Evolutionary conservation across 371 early-diverging fungal species (phyloP).

Genomic region (Dichotomocladium elegans): DNA sequence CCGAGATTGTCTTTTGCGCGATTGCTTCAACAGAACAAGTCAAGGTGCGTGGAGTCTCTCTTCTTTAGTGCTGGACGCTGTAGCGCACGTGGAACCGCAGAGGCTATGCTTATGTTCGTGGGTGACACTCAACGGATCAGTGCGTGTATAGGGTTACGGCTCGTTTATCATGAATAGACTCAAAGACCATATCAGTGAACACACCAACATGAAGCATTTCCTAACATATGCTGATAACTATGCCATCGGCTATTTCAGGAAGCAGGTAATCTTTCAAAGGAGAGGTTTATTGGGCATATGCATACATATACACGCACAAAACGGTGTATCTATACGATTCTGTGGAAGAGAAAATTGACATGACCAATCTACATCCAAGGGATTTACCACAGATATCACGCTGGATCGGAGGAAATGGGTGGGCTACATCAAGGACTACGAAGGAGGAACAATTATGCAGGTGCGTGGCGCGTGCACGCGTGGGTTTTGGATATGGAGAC

Average conservation of each 20-base stretch:
- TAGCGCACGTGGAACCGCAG: too few relatives aligned
- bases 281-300: not conserved
- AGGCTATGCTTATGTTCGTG: too few relatives aligned
- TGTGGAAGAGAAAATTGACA: too few relatives aligned
- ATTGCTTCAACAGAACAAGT: slow-evolving; percentile 94
- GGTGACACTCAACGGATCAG: not conserved
- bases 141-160: slow-evolving; percentile 96
- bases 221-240: slow-evolving; percentile 99
- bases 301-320: not conserved
- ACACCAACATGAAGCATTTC: slow-evolving; percentile 79
- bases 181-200: slow-evolving; percentile 81
- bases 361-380: slow-evolving; percentile 41
- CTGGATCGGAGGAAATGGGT: slow-evolving; percentile 94
- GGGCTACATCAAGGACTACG: slow-evolving; percentile 99
- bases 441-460: slow-evolving; percentile 99
- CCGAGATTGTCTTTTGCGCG: slow-evolving; percentile 99
- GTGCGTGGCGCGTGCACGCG: too few relatives aligned
- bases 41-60: slow-evolving; percentile 56
- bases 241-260: slow-evolving; percentile 99
- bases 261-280: slow-evolving; percentile 71
- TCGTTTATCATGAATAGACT: slow-evolving; percentile 91
- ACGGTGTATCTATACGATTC: not conserved
- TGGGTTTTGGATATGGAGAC: slow-evolving; percentile 4
- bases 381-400: slow-evolving; percentile 95
- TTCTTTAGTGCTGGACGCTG: too few relatives aligned